These are phyloP conservation scores for Entelexis paramagnoliae DNA, from an alignment of 1,139 yeast species.

Conservation along the genomic window DNA sequence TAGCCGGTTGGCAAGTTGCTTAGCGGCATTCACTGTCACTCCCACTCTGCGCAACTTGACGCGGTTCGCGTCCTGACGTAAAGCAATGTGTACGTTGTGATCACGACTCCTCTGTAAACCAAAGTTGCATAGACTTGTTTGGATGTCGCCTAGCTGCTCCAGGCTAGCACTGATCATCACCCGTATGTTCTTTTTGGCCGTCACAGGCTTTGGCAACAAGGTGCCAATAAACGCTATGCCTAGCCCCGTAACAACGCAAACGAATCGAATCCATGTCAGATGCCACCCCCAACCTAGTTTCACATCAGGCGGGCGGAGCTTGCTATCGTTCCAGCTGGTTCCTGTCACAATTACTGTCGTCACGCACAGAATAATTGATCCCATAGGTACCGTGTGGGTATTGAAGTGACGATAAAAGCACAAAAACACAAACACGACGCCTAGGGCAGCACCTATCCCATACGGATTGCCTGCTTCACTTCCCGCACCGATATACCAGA, in stretches of 20 bases:
- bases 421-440: conserved; percentile 24
- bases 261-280: conserved; percentile 32
- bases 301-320: conserved; percentile 11
- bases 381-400: conserved; percentile 26
- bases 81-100: conserved; percentile 8
- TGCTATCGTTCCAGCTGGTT: conserved; percentile 28
- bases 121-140: conserved; percentile 14
- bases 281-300: conserved; percentile 27
- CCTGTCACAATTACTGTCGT: conserved; percentile 28
- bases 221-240: conserved; percentile 28
- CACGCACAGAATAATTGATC: conserved; percentile 28
- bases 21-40: not conserved
- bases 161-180: conserved; percentile 7
- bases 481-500: conserved; percentile 29
- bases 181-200: conserved; percentile 20
- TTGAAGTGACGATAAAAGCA: conserved; percentile 28
- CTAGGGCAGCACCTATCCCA: conserved; percentile 29
- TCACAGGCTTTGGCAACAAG: conserved; percentile 29
- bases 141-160: conserved; percentile 13
- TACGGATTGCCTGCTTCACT: conserved; percentile 27
- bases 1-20: not conserved
- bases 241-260: conserved; percentile 28
- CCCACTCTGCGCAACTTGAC: not conserved
- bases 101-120: conserved; percentile 13
- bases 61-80: conserved; percentile 7